Percentiles rank a stretch among this genome's conserved stretches.
Evolutionary conservation across 805 yeast genomes (phyloP).

Genomic region (Ogataea polymorpha): DNA sequence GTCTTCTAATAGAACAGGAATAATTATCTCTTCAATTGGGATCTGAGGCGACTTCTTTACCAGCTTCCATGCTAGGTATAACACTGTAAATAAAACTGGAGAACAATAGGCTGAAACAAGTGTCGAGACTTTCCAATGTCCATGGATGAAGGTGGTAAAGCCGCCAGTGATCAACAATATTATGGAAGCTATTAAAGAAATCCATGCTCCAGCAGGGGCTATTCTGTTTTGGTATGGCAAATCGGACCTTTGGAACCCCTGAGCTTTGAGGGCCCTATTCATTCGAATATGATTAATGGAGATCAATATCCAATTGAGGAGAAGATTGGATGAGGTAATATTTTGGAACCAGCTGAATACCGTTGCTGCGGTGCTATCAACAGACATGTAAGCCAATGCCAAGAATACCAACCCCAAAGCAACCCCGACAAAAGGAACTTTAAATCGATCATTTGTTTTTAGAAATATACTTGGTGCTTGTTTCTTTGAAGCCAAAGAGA

Average conservation of each 20-base stretch:
- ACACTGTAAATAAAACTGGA: not conserved
- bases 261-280: not conserved
- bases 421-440: conserved; percentile 55
- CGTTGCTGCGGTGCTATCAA: conserved; percentile 47
- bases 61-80: not conserved
- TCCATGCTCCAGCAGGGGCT: not conserved
- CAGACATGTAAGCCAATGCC: conserved; percentile 62
- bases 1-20: too few species aligned
- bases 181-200: not conserved
- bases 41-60: not conserved
- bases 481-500: conserved; percentile 63
- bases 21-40: not conserved
- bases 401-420: conserved; percentile 41
- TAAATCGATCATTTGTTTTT: conserved; percentile 54
- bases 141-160: not conserved
- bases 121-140: not conserved
- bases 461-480: conserved; percentile 65
- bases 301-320: not conserved
- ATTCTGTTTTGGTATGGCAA: not conserved
- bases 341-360: conserved; percentile 62
- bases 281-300: not conserved
- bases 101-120: not conserved
- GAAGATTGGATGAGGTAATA: conserved; percentile 55
- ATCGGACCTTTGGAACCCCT: not conserved
- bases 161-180: not conserved